phyloP scores from a whole-genome alignment of 2,329 filamentous ascomycete species.

The Hypoxylon sp. region DNA sequence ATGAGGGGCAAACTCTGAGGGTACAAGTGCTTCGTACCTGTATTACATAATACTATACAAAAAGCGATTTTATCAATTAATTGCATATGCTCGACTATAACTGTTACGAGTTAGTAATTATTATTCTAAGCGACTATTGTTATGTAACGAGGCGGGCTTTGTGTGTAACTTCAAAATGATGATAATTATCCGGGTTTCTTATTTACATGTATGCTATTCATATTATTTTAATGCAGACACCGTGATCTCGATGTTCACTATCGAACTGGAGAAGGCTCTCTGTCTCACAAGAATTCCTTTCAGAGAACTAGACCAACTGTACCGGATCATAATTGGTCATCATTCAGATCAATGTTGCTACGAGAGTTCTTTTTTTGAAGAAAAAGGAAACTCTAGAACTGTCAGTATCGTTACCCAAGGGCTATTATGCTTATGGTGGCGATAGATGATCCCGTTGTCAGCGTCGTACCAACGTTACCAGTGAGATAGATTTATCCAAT shows the following conservation, averaged over 20 bases:
- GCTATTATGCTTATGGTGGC: background rate
- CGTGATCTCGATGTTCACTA: background rate
- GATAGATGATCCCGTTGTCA: slow-evolving; percentile 3
- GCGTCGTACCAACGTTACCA: slow-evolving; percentile 8
- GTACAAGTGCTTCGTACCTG: slow-evolving; percentile 13
- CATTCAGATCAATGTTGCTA: background rate
- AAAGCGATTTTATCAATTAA: background rate
- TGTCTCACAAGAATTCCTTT: background rate
- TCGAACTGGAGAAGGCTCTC: background rate
- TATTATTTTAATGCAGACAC: background rate
- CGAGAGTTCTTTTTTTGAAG: background rate
- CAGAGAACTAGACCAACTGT: background rate
- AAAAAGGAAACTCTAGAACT: background rate
- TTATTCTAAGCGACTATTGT: background rate
- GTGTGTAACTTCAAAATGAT: background rate
- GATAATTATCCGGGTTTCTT: background rate
- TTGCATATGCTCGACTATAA: background rate
- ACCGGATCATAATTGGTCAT: background rate
- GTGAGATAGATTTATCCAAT: slow-evolving; percentile 11
- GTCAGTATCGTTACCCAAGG: background rate
- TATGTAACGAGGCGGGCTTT: background rate
- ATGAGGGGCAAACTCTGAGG: slow-evolving; percentile 43
- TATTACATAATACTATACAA: background rate
- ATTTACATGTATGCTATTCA: slow-evolving; percentile 1
- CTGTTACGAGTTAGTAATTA: background rate